A percentile compares a stretch with the other conserved stretches of the same genome.
phyloP scores from a whole-genome alignment of 306 rosid species.

The Quercus dentata region DNA sequence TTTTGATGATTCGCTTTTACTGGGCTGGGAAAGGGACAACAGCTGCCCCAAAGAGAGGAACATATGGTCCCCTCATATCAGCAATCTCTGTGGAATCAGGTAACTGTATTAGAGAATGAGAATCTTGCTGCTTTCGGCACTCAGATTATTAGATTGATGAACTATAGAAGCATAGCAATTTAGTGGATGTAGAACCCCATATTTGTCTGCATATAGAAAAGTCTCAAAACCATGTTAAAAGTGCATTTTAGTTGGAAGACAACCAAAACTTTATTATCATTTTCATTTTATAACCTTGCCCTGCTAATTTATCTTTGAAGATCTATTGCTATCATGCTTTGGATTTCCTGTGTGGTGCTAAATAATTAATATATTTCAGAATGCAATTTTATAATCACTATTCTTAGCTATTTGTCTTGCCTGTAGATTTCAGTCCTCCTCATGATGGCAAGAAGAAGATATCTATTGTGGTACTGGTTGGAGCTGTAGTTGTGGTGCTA shows the following conservation, averaged over 20 bases:
- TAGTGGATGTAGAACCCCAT: neutral
- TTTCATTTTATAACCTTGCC: too few relatives aligned
- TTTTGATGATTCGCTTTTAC: conserved; percentile 45
- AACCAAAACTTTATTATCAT: too few relatives aligned
- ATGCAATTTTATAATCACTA: neutral
- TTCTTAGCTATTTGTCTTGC: neutral
- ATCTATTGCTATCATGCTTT: too few relatives aligned
- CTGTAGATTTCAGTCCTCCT: conserved; percentile 17
- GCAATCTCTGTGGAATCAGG: conserved; percentile 60
- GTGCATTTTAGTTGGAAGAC: too few relatives aligned
- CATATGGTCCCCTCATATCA: conserved; percentile 67
- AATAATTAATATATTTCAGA: neutral
- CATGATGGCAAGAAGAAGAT: neutral
- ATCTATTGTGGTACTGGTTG: neutral
- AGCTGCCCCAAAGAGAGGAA: conserved; percentile 36
- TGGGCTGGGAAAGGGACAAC: conserved; percentile 81
- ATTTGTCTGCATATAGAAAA: too few relatives aligned
- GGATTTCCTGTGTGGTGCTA: too few relatives aligned
- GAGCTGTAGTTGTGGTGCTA: neutral
- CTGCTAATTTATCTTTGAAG: too few relatives aligned
- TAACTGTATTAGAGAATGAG: neutral
- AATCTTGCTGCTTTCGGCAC: too few relatives aligned
- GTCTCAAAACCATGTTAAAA: too few relatives aligned
- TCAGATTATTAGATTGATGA: neutral
- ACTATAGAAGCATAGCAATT: neutral